Percentiles rank a stretch among this genome's conserved stretches.
Evolutionary conservation across 192 early-diverging fungal genomes (phyloP).

Genomic region (Martensiomyces pterosporus): DNA sequence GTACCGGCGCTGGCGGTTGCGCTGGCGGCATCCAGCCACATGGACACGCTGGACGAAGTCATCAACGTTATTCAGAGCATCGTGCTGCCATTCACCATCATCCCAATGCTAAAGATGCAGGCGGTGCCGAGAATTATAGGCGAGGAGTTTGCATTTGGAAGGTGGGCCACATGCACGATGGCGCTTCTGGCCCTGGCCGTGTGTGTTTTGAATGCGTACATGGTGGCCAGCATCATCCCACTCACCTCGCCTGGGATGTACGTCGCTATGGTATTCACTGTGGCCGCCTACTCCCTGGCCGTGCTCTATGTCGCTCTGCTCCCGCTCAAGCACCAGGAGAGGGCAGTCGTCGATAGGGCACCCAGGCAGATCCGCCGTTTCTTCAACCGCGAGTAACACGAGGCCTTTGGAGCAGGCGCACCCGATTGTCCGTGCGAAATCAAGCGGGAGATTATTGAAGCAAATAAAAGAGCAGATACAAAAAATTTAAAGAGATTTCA

Average conservation of each 20-base stretch:
- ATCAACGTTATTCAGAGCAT: slow-evolving; percentile 56
- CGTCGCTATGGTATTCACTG: background rate
- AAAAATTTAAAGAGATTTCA: no score
- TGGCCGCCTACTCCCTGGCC: background rate
- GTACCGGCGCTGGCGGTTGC: slow-evolving; percentile 54
- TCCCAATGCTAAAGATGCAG: slow-evolving; percentile 51
- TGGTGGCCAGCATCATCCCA: background rate
- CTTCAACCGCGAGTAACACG: background rate
- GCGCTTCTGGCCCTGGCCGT: background rate
- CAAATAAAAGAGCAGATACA: background rate
- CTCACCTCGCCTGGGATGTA: background rate
- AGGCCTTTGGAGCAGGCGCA: no score
- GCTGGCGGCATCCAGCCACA: slow-evolving; percentile 39
- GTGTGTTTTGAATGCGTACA: background rate
- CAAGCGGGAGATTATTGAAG: background rate
- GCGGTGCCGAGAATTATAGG: background rate
- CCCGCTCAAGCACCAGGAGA: background rate
- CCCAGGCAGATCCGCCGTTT: background rate
- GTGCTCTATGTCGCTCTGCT: background rate
- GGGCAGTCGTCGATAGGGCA: background rate
- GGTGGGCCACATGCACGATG: background rate
- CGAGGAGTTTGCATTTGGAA: background rate
- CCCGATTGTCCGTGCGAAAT: no score
- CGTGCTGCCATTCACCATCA: slow-evolving; percentile 51
- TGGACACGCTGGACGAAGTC: slow-evolving; percentile 56